Conservation (phyloP, 768 basidiomycete genomes). For the Termitomyces sp. region DNA sequence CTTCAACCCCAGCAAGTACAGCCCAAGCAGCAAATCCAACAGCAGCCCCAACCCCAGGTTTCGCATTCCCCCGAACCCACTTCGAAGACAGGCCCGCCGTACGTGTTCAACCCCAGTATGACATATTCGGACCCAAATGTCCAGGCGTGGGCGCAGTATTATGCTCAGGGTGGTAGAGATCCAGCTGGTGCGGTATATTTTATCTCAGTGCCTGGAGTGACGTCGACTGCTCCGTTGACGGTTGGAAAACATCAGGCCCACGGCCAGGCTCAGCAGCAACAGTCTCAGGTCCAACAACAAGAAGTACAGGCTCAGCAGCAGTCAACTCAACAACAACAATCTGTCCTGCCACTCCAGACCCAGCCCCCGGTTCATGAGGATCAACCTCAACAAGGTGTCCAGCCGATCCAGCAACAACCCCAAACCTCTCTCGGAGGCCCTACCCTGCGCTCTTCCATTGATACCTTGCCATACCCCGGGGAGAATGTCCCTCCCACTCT, state of each 20-base stretch:
- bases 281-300: slow-evolving; percentile 18
- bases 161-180: slow-evolving; percentile 75
- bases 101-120: slow-evolving; percentile 58
- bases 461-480: slow-evolving; percentile 20
- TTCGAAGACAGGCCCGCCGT: slow-evolving; percentile 40
- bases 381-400: background rate
- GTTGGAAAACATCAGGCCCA: slow-evolving; percentile 12
- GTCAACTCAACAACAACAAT: slow-evolving; percentile 13
- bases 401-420: slow-evolving; percentile 11
- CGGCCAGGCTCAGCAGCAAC: slow-evolving; percentile 17
- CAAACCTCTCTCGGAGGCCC: background rate
- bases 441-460: slow-evolving; percentile 4
- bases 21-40: slow-evolving; percentile 18
- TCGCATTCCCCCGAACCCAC: slow-evolving; percentile 23
- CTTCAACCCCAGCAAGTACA: slow-evolving; percentile 23
- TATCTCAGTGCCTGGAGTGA: slow-evolving; percentile 71
- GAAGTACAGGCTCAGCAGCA: slow-evolving; percentile 14
- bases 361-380: slow-evolving; percentile 5
- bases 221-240: slow-evolving; percentile 31
- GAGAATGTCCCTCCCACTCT: slow-evolving; percentile 5
- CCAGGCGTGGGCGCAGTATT: slow-evolving; percentile 86
- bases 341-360: slow-evolving; percentile 5
- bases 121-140: slow-evolving; percentile 79
- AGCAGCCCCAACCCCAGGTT: slow-evolving; percentile 16
- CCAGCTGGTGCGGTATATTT: slow-evolving; percentile 79